These are phyloP conservation scores for Termitomyces sp. DNA, from an alignment of 768 basidiomycete species.

Conservation along the genomic window DNA sequence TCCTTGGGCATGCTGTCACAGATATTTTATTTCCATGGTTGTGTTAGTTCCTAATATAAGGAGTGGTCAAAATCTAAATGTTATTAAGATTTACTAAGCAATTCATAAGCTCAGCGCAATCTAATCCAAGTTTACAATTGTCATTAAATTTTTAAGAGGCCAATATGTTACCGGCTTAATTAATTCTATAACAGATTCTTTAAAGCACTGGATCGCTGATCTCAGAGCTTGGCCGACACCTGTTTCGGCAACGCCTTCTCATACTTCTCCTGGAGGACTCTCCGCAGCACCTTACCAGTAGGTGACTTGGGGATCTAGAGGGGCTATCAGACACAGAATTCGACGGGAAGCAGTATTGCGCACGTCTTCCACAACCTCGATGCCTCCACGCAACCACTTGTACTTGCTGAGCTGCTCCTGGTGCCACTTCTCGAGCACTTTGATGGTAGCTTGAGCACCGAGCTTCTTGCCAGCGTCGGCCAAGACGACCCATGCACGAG, in stretches of 20 bases:
- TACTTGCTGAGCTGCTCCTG: conserved; percentile 62
- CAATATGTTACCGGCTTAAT: not conserved
- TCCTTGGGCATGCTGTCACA: too few relatives aligned
- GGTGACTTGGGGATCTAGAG: conserved; percentile 67
- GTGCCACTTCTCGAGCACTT: conserved; percentile 56
- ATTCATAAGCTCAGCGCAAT: not conserved
- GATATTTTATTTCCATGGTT: too few relatives aligned
- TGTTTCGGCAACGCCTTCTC: conserved; percentile 31
- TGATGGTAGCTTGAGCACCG: conserved; percentile 35
- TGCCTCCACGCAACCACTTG: conserved; percentile 74
- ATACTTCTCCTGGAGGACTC: conserved; percentile 55
- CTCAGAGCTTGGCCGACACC: conserved; percentile 27
- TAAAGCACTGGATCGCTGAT: not conserved
- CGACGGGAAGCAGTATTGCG: conserved; percentile 12
- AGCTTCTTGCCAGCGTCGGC: conserved; percentile 46
- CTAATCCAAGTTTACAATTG: not conserved
- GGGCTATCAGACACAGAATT: not conserved
- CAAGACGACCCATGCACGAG: conserved; percentile 76
- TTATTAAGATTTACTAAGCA: not conserved
- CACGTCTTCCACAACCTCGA: conserved; percentile 61
- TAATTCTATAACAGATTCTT: not conserved
- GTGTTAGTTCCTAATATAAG: not conserved
- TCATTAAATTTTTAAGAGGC: not conserved
- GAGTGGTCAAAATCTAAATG: not conserved
- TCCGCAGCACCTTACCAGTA: conserved; percentile 66